Conservation (phyloP, 2,329 filamentous ascomycete genomes). For the Triangularia verruculosa region DNA sequence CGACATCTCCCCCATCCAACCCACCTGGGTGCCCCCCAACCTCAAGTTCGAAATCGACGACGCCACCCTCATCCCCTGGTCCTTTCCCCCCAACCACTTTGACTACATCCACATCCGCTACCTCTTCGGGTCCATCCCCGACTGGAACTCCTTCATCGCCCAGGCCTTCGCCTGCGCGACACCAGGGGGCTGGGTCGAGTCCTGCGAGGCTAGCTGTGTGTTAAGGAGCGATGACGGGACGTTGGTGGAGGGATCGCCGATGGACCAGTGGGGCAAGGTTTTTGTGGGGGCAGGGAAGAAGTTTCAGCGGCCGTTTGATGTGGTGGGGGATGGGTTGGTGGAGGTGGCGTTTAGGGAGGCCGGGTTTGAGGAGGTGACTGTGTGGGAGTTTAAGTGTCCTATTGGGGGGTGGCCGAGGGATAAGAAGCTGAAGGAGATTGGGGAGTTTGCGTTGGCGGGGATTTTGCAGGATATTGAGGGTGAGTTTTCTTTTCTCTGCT, state of each 20-base stretch:
- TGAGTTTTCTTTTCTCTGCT: neutral
- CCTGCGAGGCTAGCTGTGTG: conserved; percentile 23
- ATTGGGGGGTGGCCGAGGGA: conserved; percentile 37
- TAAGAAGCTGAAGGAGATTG: conserved; percentile 30
- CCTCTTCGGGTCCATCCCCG: conserved; percentile 30
- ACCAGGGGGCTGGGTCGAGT: conserved; percentile 45
- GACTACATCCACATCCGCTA: conserved; percentile 36
- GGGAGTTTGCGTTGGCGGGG: conserved; percentile 15
- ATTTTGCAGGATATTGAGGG: conserved; percentile 18
- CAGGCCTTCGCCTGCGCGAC: conserved; percentile 48
- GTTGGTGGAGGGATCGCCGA: conserved; percentile 22
- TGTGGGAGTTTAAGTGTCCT: conserved; percentile 27
- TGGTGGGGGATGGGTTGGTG: conserved; percentile 15
- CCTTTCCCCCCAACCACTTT: conserved; percentile 25
- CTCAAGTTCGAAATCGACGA: conserved; percentile 40
- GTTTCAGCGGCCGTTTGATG: conserved; percentile 19
- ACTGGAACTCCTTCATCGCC: conserved; percentile 31
- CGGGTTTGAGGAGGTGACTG: conserved; percentile 22
- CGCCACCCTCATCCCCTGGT: conserved; percentile 26
- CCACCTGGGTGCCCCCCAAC: conserved; percentile 56
- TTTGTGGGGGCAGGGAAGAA: conserved; percentile 18
- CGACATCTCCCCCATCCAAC: conserved; percentile 60
- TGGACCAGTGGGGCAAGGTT: conserved; percentile 28
- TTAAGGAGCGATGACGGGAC: conserved; percentile 31
- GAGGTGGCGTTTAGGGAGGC: conserved; percentile 13